Evolutionary conservation across 495 filamentous ascomycete species (phyloP).

Genomic region (Talaromyces proteolyticus): DNA sequence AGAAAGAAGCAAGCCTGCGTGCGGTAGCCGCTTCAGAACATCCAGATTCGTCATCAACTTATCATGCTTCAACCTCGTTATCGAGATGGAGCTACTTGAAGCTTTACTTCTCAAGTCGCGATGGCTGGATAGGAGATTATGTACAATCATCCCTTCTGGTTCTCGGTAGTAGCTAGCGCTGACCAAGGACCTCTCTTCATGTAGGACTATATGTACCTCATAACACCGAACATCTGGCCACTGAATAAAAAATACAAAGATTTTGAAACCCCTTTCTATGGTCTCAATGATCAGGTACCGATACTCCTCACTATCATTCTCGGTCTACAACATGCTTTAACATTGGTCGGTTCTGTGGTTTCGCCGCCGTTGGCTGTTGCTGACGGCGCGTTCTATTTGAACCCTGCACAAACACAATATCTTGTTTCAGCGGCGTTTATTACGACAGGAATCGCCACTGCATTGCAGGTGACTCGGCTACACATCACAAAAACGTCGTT

Average conservation of each 20-base stretch:
- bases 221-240: slow-evolving; percentile 67
- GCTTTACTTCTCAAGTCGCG: too few relatives aligned
- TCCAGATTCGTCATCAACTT: not conserved
- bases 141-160: slow-evolving; percentile 14
- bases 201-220: slow-evolving; percentile 64
- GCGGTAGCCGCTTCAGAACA: not conserved
- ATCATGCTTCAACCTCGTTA: not conserved
- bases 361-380: slow-evolving; percentile 76
- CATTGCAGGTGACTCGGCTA: slow-evolving; percentile 77
- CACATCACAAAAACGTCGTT: slow-evolving; percentile 71
- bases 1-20: too few relatives aligned
- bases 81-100: too few relatives aligned
- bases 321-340: slow-evolving; percentile 58
- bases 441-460: slow-evolving; percentile 69
- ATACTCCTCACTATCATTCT: slow-evolving; percentile 64
- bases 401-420: slow-evolving; percentile 55
- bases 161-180: too few relatives aligned
- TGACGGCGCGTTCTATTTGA: slow-evolving; percentile 58
- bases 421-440: slow-evolving; percentile 81
- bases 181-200: not conserved
- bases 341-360: slow-evolving; percentile 52
- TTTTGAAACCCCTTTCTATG: slow-evolving; percentile 71
- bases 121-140: slow-evolving; percentile 71
- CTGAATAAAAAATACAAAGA: slow-evolving; percentile 59
- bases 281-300: slow-evolving; percentile 73